A percentile compares a stretch with the other conserved stretches of the same genome.
These are phyloP conservation scores for Acacia crassicarpa DNA, from an alignment of 306 rosid genomes.

Conservation along the genomic window DNA sequence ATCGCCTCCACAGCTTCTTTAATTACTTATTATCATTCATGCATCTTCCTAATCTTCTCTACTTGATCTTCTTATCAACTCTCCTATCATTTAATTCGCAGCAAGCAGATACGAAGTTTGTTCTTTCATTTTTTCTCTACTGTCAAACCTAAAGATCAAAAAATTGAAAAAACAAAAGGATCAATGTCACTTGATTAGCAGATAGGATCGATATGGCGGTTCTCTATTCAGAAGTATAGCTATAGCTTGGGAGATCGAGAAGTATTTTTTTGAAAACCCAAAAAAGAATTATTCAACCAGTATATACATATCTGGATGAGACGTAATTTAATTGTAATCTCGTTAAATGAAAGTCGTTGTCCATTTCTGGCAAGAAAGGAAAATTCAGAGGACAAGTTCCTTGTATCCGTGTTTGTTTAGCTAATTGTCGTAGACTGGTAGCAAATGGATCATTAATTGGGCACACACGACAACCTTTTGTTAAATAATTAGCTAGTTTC, in stretches of 20 bases:
- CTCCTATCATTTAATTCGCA: not conserved
- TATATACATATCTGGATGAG: not conserved
- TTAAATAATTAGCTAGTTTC: not conserved
- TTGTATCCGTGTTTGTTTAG: conserved; percentile 29
- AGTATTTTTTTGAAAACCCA: not conserved
- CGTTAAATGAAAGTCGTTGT: not conserved
- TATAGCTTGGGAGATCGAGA: not conserved
- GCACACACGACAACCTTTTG: not conserved
- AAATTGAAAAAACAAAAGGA: too few relatives aligned
- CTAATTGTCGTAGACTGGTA: not conserved
- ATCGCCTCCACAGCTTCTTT: not conserved
- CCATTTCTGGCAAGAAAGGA: not conserved
- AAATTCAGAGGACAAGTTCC: conserved; percentile 11
- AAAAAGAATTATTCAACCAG: not conserved
- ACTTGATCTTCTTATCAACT: not conserved
- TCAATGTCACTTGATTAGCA: not conserved
- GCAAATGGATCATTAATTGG: not conserved
- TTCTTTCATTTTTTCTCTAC: not conserved
- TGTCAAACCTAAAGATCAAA: not conserved
- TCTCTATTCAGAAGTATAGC: not conserved
- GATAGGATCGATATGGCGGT: not conserved
- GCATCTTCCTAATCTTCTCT: not conserved
- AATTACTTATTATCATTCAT: not conserved
- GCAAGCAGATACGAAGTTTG: not conserved
- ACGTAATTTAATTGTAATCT: not conserved